phyloP scores from a whole-genome alignment of 2,329 filamentous ascomycete genomes.

The Phialophora expanda region DNA sequence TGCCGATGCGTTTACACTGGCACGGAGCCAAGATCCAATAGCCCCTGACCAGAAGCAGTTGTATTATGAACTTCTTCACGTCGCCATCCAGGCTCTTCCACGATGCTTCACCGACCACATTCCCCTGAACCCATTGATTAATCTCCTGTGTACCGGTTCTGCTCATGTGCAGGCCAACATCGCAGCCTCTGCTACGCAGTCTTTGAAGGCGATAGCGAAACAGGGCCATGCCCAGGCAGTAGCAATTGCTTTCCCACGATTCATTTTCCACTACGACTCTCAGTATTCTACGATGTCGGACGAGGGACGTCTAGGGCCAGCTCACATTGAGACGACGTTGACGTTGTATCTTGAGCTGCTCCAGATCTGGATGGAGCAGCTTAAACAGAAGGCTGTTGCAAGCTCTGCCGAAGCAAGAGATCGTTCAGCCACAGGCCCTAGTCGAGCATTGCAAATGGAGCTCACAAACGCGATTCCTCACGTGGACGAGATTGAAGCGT shows the following conservation, averaged over 20 bases:
- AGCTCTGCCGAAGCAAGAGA: slow-evolving; percentile 69
- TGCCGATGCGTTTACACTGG: slow-evolving; percentile 89
- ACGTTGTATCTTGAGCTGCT: slow-evolving; percentile 91
- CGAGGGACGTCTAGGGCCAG: slow-evolving; percentile 90
- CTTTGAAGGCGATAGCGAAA: slow-evolving; percentile 90
- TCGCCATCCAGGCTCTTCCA: slow-evolving; percentile 91
- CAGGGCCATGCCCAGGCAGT: slow-evolving; percentile 94
- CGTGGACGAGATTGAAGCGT: slow-evolving; percentile 95
- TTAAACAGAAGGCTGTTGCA: slow-evolving; percentile 81
- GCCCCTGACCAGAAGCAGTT: slow-evolving; percentile 84
- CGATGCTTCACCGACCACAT: slow-evolving; percentile 91
- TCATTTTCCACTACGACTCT: slow-evolving; percentile 98
- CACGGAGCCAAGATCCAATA: slow-evolving; percentile 77
- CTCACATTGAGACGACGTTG: slow-evolving; percentile 92
- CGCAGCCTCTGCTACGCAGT: slow-evolving; percentile 87
- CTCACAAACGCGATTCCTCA: slow-evolving; percentile 87
- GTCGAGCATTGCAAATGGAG: slow-evolving; percentile 76
- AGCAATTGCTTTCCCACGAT: slow-evolving; percentile 92
- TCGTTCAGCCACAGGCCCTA: slow-evolving; percentile 38
- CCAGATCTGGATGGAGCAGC: slow-evolving; percentile 97
- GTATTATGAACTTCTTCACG: slow-evolving; percentile 93
- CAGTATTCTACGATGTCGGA: slow-evolving; percentile 98
- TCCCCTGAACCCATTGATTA: slow-evolving; percentile 90
- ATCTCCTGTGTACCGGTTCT: slow-evolving; percentile 92
- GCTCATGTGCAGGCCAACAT: slow-evolving; percentile 94